phyloP scores from a whole-genome alignment of 352 stramenopile genomes.

The Aphanomyces euteiches region DNA sequence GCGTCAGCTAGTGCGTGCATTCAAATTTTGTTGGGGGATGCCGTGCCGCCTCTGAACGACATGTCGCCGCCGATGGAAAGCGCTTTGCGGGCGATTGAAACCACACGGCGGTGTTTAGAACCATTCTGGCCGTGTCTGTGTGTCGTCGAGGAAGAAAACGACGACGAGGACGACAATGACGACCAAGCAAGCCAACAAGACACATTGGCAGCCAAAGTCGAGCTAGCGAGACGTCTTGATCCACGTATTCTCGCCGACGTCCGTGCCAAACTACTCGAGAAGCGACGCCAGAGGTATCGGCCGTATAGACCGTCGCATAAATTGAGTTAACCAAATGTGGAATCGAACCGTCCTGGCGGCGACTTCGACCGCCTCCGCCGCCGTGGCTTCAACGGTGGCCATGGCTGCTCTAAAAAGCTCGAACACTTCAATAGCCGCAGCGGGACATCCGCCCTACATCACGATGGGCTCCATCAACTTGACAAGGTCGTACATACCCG shows the following conservation, averaged over 20 bases:
- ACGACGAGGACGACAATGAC: slow-evolving; percentile 6
- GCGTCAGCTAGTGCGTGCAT: slow-evolving; percentile 24
- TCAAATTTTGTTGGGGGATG: slow-evolving; percentile 16
- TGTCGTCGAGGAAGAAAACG: not conserved
- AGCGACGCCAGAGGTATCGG: slow-evolving; percentile 6
- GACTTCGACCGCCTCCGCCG: not conserved
- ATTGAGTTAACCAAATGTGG: slow-evolving; percentile 1
- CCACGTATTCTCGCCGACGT: not conserved
- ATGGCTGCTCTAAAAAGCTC: slow-evolving; percentile 13
- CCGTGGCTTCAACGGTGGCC: not conserved
- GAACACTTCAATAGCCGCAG: slow-evolving; percentile 16
- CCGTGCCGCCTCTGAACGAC: slow-evolving; percentile 4
- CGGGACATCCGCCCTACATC: slow-evolving; percentile 8
- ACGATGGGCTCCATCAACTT: not conserved
- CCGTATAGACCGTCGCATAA: not conserved
- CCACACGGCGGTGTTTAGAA: slow-evolving; percentile 8
- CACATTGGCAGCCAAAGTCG: slow-evolving; percentile 11
- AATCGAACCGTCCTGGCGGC: not conserved
- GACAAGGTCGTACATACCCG: slow-evolving; percentile 9
- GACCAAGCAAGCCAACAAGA: not conserved
- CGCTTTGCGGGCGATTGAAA: slow-evolving; percentile 18
- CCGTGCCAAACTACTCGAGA: slow-evolving; percentile 5
- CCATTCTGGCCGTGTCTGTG: slow-evolving; percentile 24
- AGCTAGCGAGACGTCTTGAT: not conserved
- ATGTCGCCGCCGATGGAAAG: slow-evolving; percentile 6